Evolutionary conservation across 2,329 filamentous ascomycete species (phyloP).

Genomic region (Claviceps sorghi): DNA sequence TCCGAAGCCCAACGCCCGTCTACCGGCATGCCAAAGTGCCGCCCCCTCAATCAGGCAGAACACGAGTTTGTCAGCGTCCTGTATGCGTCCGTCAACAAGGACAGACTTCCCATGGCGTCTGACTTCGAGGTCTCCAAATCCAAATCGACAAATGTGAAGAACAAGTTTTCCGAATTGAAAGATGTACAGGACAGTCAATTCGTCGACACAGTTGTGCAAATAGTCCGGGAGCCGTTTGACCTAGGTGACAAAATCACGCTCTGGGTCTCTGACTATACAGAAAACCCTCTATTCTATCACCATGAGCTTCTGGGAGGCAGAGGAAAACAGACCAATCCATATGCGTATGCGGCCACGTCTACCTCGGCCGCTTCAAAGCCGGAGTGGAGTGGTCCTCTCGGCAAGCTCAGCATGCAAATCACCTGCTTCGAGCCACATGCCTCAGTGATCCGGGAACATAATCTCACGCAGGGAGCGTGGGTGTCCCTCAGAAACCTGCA

Average conservation of each 20-base stretch:
- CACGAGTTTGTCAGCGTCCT: constrained; percentile 32
- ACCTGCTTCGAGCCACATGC: constrained; percentile 58
- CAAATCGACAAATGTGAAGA: constrained; percentile 27
- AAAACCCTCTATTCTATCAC: constrained; percentile 49
- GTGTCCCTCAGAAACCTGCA: constrained; percentile 59
- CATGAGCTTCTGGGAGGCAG: constrained; percentile 21
- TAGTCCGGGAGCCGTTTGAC: constrained; percentile 40
- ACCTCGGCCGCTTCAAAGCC: constrained; percentile 9
- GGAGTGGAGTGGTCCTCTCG: constrained; percentile 61
- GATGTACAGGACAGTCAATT: constrained; percentile 44
- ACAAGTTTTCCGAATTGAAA: constrained; percentile 51
- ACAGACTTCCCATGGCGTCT: constrained; percentile 24
- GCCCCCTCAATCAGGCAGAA: constrained; percentile 14
- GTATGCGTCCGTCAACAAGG: constrained; percentile 30
- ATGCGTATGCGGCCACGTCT: constrained; percentile 32
- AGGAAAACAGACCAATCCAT: constrained; percentile 36
- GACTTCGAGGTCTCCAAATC: constrained; percentile 27
- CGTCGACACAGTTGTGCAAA: constrained; percentile 56
- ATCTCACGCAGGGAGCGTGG: constrained; percentile 45
- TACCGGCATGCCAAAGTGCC: constrained; percentile 9
- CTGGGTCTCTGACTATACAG: constrained; percentile 73
- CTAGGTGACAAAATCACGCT: constrained; percentile 37
- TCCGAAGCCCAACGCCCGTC: constrained; percentile 13
- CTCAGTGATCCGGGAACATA: constrained; percentile 31
- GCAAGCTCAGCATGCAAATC: constrained; percentile 56